Conservation (phyloP, 805 yeast species). For the Saccharomycopsis sp. region DNA sequence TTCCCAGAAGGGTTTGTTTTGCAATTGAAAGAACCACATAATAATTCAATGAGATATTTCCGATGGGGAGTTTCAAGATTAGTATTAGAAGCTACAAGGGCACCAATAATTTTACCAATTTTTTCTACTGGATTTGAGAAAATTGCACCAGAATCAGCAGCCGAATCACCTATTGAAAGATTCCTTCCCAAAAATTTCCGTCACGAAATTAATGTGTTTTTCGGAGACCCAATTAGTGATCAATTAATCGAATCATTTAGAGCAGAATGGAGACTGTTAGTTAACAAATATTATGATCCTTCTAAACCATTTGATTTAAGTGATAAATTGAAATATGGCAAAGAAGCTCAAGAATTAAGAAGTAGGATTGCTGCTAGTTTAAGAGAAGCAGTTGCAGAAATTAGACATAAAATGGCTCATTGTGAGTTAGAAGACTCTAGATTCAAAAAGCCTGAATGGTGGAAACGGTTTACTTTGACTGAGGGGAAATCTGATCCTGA, state of each 20-base stretch:
- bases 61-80: constrained; percentile 92
- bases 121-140: constrained; percentile 82
- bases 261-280: constrained; percentile 59
- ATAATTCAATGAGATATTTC: constrained; percentile 87
- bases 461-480: constrained; percentile 59
- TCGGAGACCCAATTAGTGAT: constrained; percentile 70
- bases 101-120: constrained; percentile 85
- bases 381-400: constrained; percentile 50
- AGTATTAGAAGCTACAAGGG: constrained; percentile 70
- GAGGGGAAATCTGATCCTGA: constrained; percentile 67
- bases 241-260: constrained; percentile 53
- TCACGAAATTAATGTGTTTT: constrained; percentile 55
- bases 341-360: constrained; percentile 59
- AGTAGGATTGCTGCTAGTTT: constrained; percentile 62
- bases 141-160: constrained; percentile 68
- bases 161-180: constrained; percentile 47
- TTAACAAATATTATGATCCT: constrained; percentile 46
- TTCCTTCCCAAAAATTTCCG: constrained; percentile 60
- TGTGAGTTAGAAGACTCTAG: constrained; percentile 56
- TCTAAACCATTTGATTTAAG: constrained; percentile 51
- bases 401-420: constrained; percentile 35
- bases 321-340: constrained; percentile 54
- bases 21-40: constrained; percentile 71
- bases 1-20: constrained; percentile 94
- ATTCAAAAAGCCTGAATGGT: constrained; percentile 61